Evolutionary conservation across 305 asterid species (phyloP), one percentile per base, ranked within the genome.

Genomic region (Solanum hybrid): DNA sequence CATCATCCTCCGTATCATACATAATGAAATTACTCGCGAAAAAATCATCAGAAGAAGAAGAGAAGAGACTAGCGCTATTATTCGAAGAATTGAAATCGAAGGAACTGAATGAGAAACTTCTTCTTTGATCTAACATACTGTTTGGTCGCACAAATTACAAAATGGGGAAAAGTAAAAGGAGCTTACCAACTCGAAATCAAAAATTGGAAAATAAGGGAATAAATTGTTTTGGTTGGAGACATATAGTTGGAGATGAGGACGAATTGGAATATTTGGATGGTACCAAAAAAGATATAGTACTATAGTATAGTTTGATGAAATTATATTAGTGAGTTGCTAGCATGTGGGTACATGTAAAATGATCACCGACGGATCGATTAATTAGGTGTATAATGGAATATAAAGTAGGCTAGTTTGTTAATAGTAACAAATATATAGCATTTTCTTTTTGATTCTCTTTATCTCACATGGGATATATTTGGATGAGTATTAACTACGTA

Each of bases 101-200:
- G 14, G 90, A 87, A 38, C 85, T 91, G 76, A 87, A 40, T 4
- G 89, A 71, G 35, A 89, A 89, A 34, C 88, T 89, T 72, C 90
- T 89, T 72, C 89, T 12, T 40, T 85, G 89, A 27, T 88, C 91
- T 4, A 17, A 37, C 84, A 78, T 78, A 5, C 3, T 4, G 14
- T 15, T 14, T 6, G 19, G 10, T 73, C 1, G 14, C 60, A 45
- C 19, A 45, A 45, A 14, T 45, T 45, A 14, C 60, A 45, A 13
- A 42, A 42, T 42, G 1, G 7, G 0, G 7, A 13, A 42, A 56
- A 56, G 24, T 56, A 10, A 56, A 56, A 17, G 24, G 69, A 17
- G 69, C 10, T 56, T 56, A 56, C 69, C 69, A 56, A 17, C 69
- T 17, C 10, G 69, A 56, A 56, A 56, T 56, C 69, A 56, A 56